These are phyloP conservation scores for Eucalyptus guilfoylei DNA, from an alignment of 345 rosid genomes.

Conservation along the genomic window DNA sequence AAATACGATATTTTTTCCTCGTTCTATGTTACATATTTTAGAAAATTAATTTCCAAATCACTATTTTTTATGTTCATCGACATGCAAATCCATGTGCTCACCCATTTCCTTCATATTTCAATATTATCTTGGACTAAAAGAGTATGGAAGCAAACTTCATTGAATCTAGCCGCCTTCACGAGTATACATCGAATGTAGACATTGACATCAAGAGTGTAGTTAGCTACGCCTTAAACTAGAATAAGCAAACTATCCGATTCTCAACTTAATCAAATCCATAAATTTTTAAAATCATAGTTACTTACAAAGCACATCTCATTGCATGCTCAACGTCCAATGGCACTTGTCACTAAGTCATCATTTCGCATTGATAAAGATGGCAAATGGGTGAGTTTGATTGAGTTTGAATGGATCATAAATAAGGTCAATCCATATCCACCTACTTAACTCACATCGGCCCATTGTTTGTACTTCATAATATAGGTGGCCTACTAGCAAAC, in stretches of 20 bases:
- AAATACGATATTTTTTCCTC: neutral
- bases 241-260: no score
- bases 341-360: neutral
- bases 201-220: neutral
- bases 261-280: neutral
- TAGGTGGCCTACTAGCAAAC: neutral
- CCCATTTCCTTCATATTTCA: neutral
- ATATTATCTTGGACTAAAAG: neutral
- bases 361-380: neutral
- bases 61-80: accelerated
- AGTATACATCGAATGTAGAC: neutral
- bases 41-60: neutral
- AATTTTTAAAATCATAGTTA: no score
- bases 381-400: neutral
- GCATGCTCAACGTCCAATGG: accelerated
- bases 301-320: neutral
- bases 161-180: neutral
- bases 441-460: neutral
- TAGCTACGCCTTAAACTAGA: neutral
- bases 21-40: neutral
- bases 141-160: neutral
- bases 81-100: neutral
- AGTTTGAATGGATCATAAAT: neutral
- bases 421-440: neutral
- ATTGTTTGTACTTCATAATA: neutral